Evolutionary conservation across 768 basidiomycete genomes (phyloP), one percentile per base, ranked within the genome.

Genomic region (Pleurotus ostreatus): DNA sequence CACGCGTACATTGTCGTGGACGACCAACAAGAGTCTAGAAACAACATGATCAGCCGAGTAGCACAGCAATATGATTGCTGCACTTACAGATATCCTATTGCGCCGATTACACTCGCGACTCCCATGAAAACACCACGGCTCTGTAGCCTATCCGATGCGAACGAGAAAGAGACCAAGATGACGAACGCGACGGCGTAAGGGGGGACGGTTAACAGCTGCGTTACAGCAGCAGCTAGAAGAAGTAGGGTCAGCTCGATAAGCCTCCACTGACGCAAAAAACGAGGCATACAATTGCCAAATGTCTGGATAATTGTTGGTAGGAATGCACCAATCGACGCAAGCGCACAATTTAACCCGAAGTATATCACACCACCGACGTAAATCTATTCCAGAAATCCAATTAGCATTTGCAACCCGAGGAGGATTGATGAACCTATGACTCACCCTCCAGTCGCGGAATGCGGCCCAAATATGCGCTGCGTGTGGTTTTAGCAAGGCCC

Each of bases 311-410:
- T 89, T 2, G 89, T 92, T 2, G 92, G 92, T 55, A 94, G 70
- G 72, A 94, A 94, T 0, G 89, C 89, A 23, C 85, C 84, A 23
- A 87, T 87, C 7, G 89, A 88, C 15, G 88, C 84, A 15, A 92
- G 72, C 20, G 88, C 86, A 49, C 80, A 82, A 63, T 91, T 91
- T 48, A 89, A 70, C 23, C 87, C 88, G 64, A 92, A 90, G 67
- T 90, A 92, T 58, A 92, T 83, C 22, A 84, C 77, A 0, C 90
- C 90, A 0, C 78, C 88, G 6, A 74, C 63, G 61, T 89, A 86
- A 26, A 85, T 74, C 85, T 84, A 55, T 16, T 43, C 34, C 2
- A 40, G 49, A 47, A 34, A 34, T 54, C 11, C 59, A 9, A 9
- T 34, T 11, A 34, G 30, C 9, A 1, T 30, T 34, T 11, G 2